phyloP scores from a whole-genome alignment of 2,329 filamentous ascomycete species.

The Monosporascus sp. region DNA sequence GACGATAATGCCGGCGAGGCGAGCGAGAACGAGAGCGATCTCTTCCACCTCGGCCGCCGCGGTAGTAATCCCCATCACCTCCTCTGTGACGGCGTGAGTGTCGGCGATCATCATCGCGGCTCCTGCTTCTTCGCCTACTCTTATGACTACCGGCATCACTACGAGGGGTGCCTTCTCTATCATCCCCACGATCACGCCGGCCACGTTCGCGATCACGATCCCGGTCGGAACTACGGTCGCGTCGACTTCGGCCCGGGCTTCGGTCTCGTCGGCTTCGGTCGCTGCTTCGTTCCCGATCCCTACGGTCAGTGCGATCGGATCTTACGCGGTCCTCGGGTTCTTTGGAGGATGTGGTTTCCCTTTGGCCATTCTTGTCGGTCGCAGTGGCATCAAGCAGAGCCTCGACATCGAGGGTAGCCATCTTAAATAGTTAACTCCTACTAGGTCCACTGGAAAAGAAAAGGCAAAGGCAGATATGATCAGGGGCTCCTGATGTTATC shows the following conservation, averaged over 20 bases:
- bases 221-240: constrained; percentile 50
- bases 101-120: constrained; percentile 70
- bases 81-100: constrained; percentile 68
- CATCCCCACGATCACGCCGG: constrained; percentile 49
- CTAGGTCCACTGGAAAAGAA: neutral
- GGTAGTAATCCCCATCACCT: constrained; percentile 66
- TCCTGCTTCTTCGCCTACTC: constrained; percentile 76
- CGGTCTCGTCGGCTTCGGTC: constrained; percentile 28
- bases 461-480: neutral
- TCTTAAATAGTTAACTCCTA: constrained; percentile 22
- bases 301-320: constrained; percentile 46
- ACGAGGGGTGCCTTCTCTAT: constrained; percentile 61
- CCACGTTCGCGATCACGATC: constrained; percentile 53
- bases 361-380: constrained; percentile 49
- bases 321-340: constrained; percentile 57
- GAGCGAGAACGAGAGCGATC: constrained; percentile 69
- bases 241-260: constrained; percentile 51
- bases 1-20: constrained; percentile 56
- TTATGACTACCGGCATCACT: constrained; percentile 77
- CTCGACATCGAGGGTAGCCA: constrained; percentile 69
- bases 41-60: constrained; percentile 51
- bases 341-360: constrained; percentile 36
- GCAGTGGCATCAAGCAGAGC: constrained; percentile 84
- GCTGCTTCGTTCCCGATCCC: constrained; percentile 28
- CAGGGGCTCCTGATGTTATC: neutral